Percentiles rank a stretch among this genome's conserved stretches.
Evolutionary conservation across 1,139 yeast genomes (phyloP).

Genomic region (Taphrina sp.): DNA sequence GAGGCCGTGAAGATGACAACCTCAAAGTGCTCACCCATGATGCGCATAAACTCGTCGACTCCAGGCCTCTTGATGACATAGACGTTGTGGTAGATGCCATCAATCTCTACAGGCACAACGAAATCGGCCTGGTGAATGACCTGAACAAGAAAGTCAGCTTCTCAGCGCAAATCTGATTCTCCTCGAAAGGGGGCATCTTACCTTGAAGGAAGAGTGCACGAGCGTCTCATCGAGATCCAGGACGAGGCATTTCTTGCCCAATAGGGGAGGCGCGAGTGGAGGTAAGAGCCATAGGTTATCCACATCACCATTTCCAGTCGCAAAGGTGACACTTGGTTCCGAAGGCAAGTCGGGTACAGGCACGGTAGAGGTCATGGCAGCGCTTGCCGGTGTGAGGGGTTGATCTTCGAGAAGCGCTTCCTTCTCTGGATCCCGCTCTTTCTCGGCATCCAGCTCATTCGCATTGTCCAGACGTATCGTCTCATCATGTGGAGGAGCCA

Average conservation of each 20-base stretch:
- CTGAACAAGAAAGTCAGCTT: constrained; percentile 29
- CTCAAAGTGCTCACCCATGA: constrained; percentile 83
- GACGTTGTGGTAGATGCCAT: constrained; percentile 86
- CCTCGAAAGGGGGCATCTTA: background rate
- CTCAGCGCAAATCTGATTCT: background rate
- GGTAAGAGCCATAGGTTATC: constrained; percentile 53
- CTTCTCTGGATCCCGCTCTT: background rate
- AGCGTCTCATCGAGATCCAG: constrained; percentile 93
- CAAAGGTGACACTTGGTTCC: too few relatives aligned
- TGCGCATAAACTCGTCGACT: constrained; percentile 82
- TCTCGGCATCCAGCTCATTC: background rate
- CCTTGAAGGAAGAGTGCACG: constrained; percentile 89
- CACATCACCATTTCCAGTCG: background rate
- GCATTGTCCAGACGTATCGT: background rate
- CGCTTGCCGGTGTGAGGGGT: constrained; percentile 24
- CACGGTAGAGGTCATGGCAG: constrained; percentile 11
- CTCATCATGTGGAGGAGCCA: too few relatives aligned
- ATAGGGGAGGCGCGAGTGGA: constrained; percentile 49
- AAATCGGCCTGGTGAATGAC: constrained; percentile 90
- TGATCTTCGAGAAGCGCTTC: constrained; percentile 16
- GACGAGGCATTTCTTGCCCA: constrained; percentile 76
- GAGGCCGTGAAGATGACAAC: constrained; percentile 97
- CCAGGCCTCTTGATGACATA: constrained; percentile 97
- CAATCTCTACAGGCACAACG: constrained; percentile 89
- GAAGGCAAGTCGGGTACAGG: constrained; percentile 2